Evolutionary conservation across 2,329 filamentous ascomycete genomes (phyloP).

Genomic region (Alternaria sp.): DNA sequence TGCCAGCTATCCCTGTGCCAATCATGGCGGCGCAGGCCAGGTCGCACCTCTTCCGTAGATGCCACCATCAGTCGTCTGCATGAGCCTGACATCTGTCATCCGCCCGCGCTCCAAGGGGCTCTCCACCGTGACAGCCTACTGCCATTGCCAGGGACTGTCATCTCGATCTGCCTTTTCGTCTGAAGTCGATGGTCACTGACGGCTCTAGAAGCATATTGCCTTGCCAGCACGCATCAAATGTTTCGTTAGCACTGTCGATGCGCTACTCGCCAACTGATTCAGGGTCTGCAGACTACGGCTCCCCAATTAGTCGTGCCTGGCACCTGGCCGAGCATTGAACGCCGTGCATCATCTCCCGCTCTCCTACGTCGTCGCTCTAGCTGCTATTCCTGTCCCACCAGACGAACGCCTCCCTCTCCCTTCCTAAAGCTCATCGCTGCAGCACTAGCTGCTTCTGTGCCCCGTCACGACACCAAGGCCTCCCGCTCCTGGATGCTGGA

Average conservation of each 20-base stretch:
- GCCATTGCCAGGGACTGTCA: not conserved
- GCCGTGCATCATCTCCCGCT: slow-evolving; percentile 36
- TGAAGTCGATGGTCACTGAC: not conserved
- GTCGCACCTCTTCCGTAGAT: slow-evolving; percentile 38
- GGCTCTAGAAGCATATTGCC: not conserved
- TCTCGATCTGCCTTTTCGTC: not conserved
- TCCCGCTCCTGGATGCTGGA: slow-evolving; percentile 41
- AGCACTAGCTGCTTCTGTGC: slow-evolving; percentile 33
- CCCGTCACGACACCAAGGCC: slow-evolving; percentile 27
- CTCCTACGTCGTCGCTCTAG: slow-evolving; percentile 12
- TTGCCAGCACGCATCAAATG: not conserved
- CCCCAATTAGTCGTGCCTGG: slow-evolving; percentile 15
- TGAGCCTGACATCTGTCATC: slow-evolving; percentile 40
- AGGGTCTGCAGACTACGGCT: slow-evolving; percentile 15
- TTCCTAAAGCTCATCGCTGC: slow-evolving; percentile 35
- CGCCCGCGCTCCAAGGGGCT: slow-evolving; percentile 25
- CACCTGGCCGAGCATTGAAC: slow-evolving; percentile 22
- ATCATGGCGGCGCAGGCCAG: slow-evolving; percentile 30
- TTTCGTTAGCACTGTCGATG: not conserved
- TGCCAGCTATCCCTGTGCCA: slow-evolving; percentile 40
- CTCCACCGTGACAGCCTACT: not conserved
- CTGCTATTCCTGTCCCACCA: slow-evolving; percentile 39
- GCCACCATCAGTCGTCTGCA: slow-evolving; percentile 28
- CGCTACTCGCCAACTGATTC: slow-evolving; percentile 11
- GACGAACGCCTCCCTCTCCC: slow-evolving; percentile 30